Conservation (phyloP, 2,329 filamentous ascomycete species). For the Fusarium xylarioides region DNA sequence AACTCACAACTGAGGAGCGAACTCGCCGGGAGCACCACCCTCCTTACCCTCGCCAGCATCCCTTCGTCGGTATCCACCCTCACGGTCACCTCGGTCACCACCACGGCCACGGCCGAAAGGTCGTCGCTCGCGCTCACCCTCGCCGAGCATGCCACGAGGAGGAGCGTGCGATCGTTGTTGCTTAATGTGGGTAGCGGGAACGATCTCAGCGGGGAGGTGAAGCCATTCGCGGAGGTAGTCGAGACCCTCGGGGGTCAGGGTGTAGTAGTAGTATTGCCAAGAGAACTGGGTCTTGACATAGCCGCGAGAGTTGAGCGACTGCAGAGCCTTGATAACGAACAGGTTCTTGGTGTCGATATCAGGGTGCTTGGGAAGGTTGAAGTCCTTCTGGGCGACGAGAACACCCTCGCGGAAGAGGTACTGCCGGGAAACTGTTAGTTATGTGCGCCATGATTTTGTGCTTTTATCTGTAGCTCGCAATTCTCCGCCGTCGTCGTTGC, state of each 20-base stretch:
- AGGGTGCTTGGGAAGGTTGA: slow-evolving; percentile 95
- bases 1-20: slow-evolving; percentile 87
- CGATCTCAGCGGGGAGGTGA: slow-evolving; percentile 98
- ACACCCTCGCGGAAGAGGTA: slow-evolving; percentile 96
- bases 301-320: slow-evolving; percentile 97
- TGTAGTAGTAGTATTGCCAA: slow-evolving; percentile 99
- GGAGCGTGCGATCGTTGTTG: slow-evolving; percentile 98
- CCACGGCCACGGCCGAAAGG: slow-evolving; percentile 84
- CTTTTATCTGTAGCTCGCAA: slow-evolving; percentile 30
- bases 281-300: slow-evolving; percentile 99
- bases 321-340: slow-evolving; percentile 97
- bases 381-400: slow-evolving; percentile 99
- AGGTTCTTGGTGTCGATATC: slow-evolving; percentile 99
- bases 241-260: slow-evolving; percentile 98
- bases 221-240: slow-evolving; percentile 99
- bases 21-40: slow-evolving; percentile 90
- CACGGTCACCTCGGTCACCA: slow-evolving; percentile 79
- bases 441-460: slow-evolving; percentile 18
- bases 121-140: slow-evolving; percentile 82
- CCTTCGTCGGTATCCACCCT: slow-evolving; percentile 92
- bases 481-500: slow-evolving; percentile 14
- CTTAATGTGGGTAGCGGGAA: slow-evolving; percentile 99
- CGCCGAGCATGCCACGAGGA: slow-evolving; percentile 98
- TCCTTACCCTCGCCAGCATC: slow-evolving; percentile 89
- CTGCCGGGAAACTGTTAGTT: slow-evolving; percentile 55